Evolutionary conservation across 768 basidiomycete genomes (phyloP).

Genomic region (Pulveroboletus sp.): DNA sequence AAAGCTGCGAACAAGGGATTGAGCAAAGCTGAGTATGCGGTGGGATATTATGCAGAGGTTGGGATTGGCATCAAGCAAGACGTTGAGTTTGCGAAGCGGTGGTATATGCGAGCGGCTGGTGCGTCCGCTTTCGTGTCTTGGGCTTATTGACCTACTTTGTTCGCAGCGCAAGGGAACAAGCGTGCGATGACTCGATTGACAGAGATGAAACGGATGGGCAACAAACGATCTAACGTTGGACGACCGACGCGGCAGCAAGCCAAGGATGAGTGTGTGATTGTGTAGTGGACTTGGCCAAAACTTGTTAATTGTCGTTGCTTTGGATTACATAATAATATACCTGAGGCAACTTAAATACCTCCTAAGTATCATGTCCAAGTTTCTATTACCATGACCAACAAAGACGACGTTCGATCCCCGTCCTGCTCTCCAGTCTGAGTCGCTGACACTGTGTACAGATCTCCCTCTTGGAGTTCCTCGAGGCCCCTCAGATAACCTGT

Average conservation of each 20-base stretch:
- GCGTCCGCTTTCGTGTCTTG: constrained; percentile 28
- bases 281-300: constrained; percentile 32
- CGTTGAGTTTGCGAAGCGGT: constrained; percentile 91
- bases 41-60: constrained; percentile 97
- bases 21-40: constrained; percentile 97
- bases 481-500: constrained; percentile 60
- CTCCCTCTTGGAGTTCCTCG: constrained; percentile 58
- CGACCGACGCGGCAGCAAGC: constrained; percentile 93
- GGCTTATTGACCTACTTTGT: constrained; percentile 1
- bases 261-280: constrained; percentile 89
- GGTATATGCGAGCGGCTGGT: constrained; percentile 99
- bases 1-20: constrained; percentile 95
- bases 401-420: constrained; percentile 29
- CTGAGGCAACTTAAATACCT: constrained; percentile 8
- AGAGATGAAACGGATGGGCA: constrained; percentile 89
- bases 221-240: constrained; percentile 70
- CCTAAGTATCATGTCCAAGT: constrained; percentile 7
- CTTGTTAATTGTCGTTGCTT: background rate
- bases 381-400: constrained; percentile 18
- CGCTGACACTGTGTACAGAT: constrained; percentile 32
- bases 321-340: background rate
- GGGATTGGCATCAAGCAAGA: constrained; percentile 98
- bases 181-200: constrained; percentile 95
- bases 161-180: constrained; percentile 92
- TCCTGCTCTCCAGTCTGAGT: background rate